A percentile compares a stretch with the other conserved stretches of the same genome.
phyloP scores from a whole-genome alignment of 371 early-diverging fungal genomes.

The Mortierella sp. region DNA sequence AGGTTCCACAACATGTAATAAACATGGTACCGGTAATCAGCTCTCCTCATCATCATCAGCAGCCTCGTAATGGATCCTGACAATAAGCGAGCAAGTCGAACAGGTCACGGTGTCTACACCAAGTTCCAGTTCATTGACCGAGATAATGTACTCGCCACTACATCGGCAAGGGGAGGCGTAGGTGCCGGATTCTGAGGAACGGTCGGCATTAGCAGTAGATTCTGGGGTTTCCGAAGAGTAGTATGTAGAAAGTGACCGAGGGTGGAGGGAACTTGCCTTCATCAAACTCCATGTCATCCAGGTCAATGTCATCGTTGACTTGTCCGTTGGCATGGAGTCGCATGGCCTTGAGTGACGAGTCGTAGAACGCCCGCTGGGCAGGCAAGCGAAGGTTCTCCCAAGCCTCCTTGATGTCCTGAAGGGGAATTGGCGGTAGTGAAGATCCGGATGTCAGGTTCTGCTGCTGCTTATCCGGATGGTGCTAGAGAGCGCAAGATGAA shows the following conservation, averaged over 20 bases:
- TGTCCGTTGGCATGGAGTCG: constrained; percentile 39
- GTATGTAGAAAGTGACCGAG: too few relatives aligned
- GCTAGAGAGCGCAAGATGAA: constrained; percentile 16
- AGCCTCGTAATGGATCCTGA: constrained; percentile 43
- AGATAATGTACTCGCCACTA: constrained; percentile 44
- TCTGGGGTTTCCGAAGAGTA: too few relatives aligned
- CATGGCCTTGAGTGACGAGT: constrained; percentile 42
- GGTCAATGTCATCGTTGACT: constrained; percentile 48
- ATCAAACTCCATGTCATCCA: constrained; percentile 49
- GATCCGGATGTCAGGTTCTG: constrained; percentile 8
- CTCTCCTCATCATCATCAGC: constrained; percentile 20
- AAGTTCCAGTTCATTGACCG: constrained; percentile 41
- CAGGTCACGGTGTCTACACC: constrained; percentile 43
- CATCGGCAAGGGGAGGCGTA: constrained; percentile 41
- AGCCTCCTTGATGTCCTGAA: constrained; percentile 48
- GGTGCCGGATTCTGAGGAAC: constrained; percentile 11
- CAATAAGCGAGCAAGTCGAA: constrained; percentile 48
- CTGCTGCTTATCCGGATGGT: constrained; percentile 47
- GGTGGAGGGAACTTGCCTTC: constrained; percentile 23
- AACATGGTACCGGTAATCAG: background rate
- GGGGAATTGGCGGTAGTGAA: constrained; percentile 3
- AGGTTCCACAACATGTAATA: too few relatives aligned
- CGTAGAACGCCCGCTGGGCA: constrained; percentile 35
- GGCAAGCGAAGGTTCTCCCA: constrained; percentile 50
- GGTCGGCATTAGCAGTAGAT: background rate